These are phyloP conservation scores for Didymella pomorum DNA, from an alignment of 2,329 filamentous ascomycete genomes.

Conservation along the genomic window DNA sequence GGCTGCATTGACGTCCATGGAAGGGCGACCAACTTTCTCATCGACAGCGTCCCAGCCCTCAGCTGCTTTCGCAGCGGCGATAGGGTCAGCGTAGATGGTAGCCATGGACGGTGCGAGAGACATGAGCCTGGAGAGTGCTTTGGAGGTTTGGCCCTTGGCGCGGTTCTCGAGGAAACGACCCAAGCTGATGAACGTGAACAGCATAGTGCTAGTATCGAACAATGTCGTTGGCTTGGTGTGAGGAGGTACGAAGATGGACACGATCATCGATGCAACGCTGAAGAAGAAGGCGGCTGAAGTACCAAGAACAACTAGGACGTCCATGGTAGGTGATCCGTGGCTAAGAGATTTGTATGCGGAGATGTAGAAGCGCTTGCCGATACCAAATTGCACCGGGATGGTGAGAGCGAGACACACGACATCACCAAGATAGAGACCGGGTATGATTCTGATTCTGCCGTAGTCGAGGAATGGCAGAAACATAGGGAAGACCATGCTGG, in stretches of 20 bases:
- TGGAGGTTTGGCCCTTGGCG: conserved; percentile 95
- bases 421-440: conserved; percentile 88
- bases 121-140: conserved; percentile 92
- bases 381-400: conserved; percentile 93
- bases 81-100: conserved; percentile 93
- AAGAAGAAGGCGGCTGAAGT: conserved; percentile 98
- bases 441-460: conserved; percentile 70
- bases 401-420: conserved; percentile 83
- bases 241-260: conserved; percentile 77
- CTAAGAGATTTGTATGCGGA: conserved; percentile 93
- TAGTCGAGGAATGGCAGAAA: conserved; percentile 77
- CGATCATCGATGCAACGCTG: conserved; percentile 84
- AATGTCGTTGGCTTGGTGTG: conserved; percentile 85
- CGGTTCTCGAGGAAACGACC: conserved; percentile 92
- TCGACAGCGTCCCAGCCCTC: conserved; percentile 72
- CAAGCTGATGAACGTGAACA: conserved; percentile 93
- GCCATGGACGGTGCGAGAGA: conserved; percentile 95
- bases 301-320: conserved; percentile 91
- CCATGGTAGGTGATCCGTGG: conserved; percentile 95
- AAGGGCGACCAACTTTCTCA: conserved; percentile 56
- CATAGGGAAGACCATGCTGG: conserved; percentile 96
- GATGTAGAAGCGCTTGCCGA: conserved; percentile 91
- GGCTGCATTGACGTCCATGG: conserved; percentile 66
- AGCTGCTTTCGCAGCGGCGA: conserved; percentile 88
- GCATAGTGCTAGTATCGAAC: conserved; percentile 98